Percentiles rank a stretch among this genome's conserved stretches.
phyloP scores from a whole-genome alignment of 1,284 basidiomycete genomes.

The Ganoderma leucocontextum region DNA sequence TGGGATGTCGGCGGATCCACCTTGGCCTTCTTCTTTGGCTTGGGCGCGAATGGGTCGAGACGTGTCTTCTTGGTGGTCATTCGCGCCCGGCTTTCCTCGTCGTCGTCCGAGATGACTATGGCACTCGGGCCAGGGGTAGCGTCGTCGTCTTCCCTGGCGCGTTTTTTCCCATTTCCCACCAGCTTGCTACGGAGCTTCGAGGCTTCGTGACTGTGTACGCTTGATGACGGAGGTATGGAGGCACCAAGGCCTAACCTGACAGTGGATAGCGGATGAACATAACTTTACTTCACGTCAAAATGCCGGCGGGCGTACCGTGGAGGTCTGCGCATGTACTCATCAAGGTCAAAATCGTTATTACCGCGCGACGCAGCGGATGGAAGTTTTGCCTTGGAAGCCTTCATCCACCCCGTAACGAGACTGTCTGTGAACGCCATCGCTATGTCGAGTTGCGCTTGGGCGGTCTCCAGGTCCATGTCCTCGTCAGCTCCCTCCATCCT shows the following conservation, averaged over 20 bases:
- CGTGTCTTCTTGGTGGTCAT: constrained; percentile 65
- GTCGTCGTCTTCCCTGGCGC: constrained; percentile 41
- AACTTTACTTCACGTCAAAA: not conserved
- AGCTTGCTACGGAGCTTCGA: constrained; percentile 67
- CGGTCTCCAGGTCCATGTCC: constrained; percentile 65
- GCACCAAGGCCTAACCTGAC: constrained; percentile 76
- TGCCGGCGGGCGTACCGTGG: constrained; percentile 57
- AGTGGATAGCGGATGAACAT: not conserved
- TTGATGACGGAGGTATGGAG: constrained; percentile 56
- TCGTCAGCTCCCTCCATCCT: constrained; percentile 44
- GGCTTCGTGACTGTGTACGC: constrained; percentile 52
- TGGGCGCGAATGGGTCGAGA: constrained; percentile 60
- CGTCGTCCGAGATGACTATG: constrained; percentile 45
- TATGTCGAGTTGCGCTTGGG: constrained; percentile 80
- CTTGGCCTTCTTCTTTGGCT: constrained; percentile 40
- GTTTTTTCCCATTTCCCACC: constrained; percentile 58
- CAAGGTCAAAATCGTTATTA: constrained; percentile 63
- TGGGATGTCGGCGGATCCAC: constrained; percentile 1
- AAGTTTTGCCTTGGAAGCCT: constrained; percentile 50
- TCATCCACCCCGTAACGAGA: constrained; percentile 78
- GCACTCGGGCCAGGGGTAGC: constrained; percentile 18
- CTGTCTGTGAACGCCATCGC: constrained; percentile 78
- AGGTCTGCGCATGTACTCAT: constrained; percentile 71
- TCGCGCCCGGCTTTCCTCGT: constrained; percentile 63
- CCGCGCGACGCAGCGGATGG: constrained; percentile 31